Evolutionary conservation across 192 early-diverging fungal species (phyloP).

Genomic region (Podochytrium sp.): DNA sequence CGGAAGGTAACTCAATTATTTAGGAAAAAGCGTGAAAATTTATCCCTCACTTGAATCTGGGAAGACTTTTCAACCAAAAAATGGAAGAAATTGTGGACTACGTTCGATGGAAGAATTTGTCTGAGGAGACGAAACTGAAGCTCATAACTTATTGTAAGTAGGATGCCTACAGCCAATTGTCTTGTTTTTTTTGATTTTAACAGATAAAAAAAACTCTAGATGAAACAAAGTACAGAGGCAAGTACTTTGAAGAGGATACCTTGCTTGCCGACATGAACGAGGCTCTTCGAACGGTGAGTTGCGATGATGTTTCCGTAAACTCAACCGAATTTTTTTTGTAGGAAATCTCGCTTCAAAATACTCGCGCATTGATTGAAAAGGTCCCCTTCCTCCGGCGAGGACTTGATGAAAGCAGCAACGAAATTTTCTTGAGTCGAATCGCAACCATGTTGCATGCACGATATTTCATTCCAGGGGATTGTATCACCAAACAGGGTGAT

Average conservation of each 20-base stretch:
- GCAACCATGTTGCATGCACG: slow-evolving; percentile 1
- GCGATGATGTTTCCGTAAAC: not conserved
- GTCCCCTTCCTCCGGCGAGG: slow-evolving; percentile 33
- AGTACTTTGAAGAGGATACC: slow-evolving; percentile 36
- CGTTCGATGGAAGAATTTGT: slow-evolving; percentile 33
- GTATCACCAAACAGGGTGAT: slow-evolving; percentile 35
- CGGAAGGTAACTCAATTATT: no score
- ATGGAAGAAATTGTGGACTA: slow-evolving; percentile 38
- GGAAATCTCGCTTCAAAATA: slow-evolving; percentile 42
- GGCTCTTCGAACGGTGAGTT: slow-evolving; percentile 29
- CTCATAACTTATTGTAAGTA: slow-evolving; percentile 30
- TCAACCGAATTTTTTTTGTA: not conserved
- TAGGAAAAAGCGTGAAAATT: no score
- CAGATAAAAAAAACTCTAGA: no score
- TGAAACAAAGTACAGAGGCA: slow-evolving; percentile 36
- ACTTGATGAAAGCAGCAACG: slow-evolving; percentile 35
- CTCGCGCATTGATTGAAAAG: slow-evolving; percentile 17
- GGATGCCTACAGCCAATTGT: no score
- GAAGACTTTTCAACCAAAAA: slow-evolving; percentile 31
- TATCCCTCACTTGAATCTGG: no score
- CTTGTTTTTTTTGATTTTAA: no score
- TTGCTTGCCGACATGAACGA: slow-evolving; percentile 30
- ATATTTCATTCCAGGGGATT: slow-evolving; percentile 35
- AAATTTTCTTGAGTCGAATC: slow-evolving; percentile 30
- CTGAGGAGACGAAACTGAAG: slow-evolving; percentile 8